Evolutionary conservation across 129 eudicot species (phyloP).

Genomic region (Scalesia atractyloides): DNA sequence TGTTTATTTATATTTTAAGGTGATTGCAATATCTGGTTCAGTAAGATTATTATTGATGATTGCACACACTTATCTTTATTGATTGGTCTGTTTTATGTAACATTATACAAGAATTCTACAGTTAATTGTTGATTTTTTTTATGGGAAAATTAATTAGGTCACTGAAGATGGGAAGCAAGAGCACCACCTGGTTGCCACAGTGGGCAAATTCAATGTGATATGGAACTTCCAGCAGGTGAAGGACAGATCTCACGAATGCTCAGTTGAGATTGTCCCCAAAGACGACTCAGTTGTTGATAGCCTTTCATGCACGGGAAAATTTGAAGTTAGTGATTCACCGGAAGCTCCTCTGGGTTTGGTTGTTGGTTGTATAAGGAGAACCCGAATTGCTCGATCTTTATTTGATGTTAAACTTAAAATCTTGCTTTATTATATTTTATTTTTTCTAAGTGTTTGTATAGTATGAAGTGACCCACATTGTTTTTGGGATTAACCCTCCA

Average conservation of each 20-base stretch:
- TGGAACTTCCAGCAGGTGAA: conserved; percentile 96
- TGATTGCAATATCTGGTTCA: conserved; percentile 14
- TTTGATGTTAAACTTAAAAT: too few species aligned
- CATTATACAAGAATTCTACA: not conserved
- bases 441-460: too few species aligned
- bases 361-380: too few species aligned
- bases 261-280: conserved; percentile 61
- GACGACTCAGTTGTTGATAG: conserved; percentile 89
- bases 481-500: too few species aligned
- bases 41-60: too few species aligned
- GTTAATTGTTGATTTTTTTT: not conserved
- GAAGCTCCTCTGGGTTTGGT: too few species aligned
- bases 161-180: conserved; percentile 91
- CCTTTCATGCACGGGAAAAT: conserved; percentile 84
- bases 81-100: too few species aligned
- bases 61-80: too few species aligned
- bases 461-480: too few species aligned
- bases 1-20: not conserved
- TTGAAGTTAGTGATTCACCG: too few species aligned
- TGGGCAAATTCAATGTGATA: conserved; percentile 86
- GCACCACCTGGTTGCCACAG: conserved; percentile 81
- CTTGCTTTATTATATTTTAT: too few species aligned
- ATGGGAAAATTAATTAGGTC: conserved; percentile 40
- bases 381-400: too few species aligned
- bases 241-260: conserved; percentile 77